Evolutionary conservation across 73 alveolate species (phyloP).

Genomic region (Strombidium stylifer): DNA sequence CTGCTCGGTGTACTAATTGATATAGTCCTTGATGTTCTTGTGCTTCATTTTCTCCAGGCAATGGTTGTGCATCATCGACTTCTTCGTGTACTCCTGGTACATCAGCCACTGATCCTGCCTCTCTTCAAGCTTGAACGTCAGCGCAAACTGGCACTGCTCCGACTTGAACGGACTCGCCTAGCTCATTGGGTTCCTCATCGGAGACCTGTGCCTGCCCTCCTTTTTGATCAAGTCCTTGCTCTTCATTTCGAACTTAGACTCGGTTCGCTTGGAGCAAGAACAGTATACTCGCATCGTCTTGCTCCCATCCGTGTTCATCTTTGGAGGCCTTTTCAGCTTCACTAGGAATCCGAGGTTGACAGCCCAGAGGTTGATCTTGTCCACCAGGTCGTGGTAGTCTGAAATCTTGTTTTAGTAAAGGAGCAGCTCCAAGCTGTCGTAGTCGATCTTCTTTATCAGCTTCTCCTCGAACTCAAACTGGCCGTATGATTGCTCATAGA

Average conservation of each 20-base stretch:
- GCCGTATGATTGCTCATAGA: too few species aligned
- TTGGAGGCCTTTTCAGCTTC: slow-evolving; percentile 50
- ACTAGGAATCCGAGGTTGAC: slow-evolving; percentile 39
- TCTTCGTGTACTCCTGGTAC: slow-evolving; percentile 38
- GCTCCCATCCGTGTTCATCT: slow-evolving; percentile 49
- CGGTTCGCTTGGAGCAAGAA: slow-evolving; percentile 16
- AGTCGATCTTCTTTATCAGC: slow-evolving; percentile 41
- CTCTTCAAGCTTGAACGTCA: slow-evolving; percentile 48
- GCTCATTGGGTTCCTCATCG: too few species aligned
- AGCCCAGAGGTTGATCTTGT: slow-evolving; percentile 51
- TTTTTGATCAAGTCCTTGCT: too few species aligned
- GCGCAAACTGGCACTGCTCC: slow-evolving; percentile 51
- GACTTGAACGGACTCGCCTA: too few species aligned
- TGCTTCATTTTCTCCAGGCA: slow-evolving; percentile 15
- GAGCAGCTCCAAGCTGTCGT: slow-evolving; percentile 38
- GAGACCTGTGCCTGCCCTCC: too few species aligned
- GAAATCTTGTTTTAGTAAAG: slow-evolving; percentile 18
- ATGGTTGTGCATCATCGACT: slow-evolving; percentile 28
- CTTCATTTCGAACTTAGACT: too few species aligned
- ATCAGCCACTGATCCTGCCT: slow-evolving; percentile 41
- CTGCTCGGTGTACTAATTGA: slow-evolving; percentile 12
- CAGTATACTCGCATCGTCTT: slow-evolving; percentile 46
- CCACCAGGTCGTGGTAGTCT: slow-evolving; percentile 32
- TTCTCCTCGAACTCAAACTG: too few species aligned
- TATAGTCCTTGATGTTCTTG: slow-evolving; percentile 24